phyloP scores from a whole-genome alignment of 768 basidiomycete species.

The Collybia sp. region DNA sequence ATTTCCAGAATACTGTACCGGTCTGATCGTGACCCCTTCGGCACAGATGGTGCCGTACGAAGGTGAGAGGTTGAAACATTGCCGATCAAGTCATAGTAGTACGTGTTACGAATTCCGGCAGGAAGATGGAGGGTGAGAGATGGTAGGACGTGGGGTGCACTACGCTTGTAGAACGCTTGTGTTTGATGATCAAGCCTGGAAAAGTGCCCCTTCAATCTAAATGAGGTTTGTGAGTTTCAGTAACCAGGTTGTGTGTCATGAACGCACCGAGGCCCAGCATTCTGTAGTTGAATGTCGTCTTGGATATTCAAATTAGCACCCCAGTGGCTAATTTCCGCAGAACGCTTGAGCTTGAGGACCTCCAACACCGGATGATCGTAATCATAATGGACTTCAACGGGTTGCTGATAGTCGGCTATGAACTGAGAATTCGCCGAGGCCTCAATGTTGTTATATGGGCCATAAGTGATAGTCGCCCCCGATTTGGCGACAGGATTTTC shows the following conservation, averaged over 20 bases:
- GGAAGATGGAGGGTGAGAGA: constrained; percentile 79
- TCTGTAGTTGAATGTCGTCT: constrained; percentile 81
- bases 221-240: constrained; percentile 5
- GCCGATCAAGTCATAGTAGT: constrained; percentile 90
- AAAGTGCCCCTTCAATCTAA: constrained; percentile 92
- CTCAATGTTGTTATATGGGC: constrained; percentile 78
- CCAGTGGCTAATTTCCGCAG: constrained; percentile 96
- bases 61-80: constrained; percentile 95
- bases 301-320: constrained; percentile 92
- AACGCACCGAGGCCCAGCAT: constrained; percentile 85
- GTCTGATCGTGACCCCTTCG: constrained; percentile 47
- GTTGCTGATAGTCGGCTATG: constrained; percentile 56
- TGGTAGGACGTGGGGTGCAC: constrained; percentile 67
- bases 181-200: constrained; percentile 86
- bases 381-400: constrained; percentile 71
- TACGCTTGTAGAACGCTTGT: constrained; percentile 63
- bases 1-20: constrained; percentile 74
- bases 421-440: constrained; percentile 55
- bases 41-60: constrained; percentile 59
- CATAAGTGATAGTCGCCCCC: constrained; percentile 81
- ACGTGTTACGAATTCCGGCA: constrained; percentile 72
- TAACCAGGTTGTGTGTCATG: background rate
- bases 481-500: constrained; percentile 67
- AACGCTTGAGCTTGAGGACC: constrained; percentile 64
- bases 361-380: constrained; percentile 81